Evolutionary conservation across 441 rosid genomes (phyloP).

Genomic region (Croton laevigatus): DNA sequence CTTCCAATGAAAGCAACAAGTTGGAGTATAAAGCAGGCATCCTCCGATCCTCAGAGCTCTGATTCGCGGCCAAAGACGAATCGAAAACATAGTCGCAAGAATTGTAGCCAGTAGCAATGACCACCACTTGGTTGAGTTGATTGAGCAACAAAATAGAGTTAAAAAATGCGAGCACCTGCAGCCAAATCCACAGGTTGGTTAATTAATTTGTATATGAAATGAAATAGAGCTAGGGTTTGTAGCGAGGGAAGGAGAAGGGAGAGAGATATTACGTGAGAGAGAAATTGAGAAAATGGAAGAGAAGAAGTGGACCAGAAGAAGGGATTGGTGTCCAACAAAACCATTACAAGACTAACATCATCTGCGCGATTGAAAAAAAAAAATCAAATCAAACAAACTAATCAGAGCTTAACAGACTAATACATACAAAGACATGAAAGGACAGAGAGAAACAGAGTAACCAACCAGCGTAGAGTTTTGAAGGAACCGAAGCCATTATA

Average conservation of each 20-base stretch:
- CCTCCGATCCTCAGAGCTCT: conserved; percentile 39
- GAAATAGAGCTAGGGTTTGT: conserved; percentile 21
- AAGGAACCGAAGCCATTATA: conserved; percentile 60
- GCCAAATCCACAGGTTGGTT: background rate
- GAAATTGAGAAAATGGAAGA: conserved; percentile 64
- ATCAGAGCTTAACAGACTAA: no score
- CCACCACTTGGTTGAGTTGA: conserved; percentile 83
- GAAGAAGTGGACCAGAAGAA: conserved; percentile 72
- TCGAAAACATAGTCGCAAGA: conserved; percentile 80
- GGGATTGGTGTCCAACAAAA: conserved; percentile 78
- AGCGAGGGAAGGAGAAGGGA: conserved; percentile 10
- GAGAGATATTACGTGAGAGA: conserved; percentile 61
- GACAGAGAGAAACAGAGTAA: conserved; percentile 13
- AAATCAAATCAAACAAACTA: conserved; percentile 7
- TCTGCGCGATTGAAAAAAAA: conserved; percentile 37
- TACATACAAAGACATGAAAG: background rate
- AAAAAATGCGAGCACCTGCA: conserved; percentile 78
- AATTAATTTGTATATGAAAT: background rate
- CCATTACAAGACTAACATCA: conserved; percentile 79
- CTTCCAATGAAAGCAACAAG: conserved; percentile 64
- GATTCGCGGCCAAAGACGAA: conserved; percentile 47
- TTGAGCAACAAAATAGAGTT: conserved; percentile 67
- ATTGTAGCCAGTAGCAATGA: conserved; percentile 83
- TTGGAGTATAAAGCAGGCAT: conserved; percentile 53
- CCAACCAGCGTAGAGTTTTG: conserved; percentile 84